These are phyloP conservation scores for Fusarium pseudograminearum DNA, from an alignment of 2,329 filamentous ascomycete species.

Conservation along the genomic window DNA sequence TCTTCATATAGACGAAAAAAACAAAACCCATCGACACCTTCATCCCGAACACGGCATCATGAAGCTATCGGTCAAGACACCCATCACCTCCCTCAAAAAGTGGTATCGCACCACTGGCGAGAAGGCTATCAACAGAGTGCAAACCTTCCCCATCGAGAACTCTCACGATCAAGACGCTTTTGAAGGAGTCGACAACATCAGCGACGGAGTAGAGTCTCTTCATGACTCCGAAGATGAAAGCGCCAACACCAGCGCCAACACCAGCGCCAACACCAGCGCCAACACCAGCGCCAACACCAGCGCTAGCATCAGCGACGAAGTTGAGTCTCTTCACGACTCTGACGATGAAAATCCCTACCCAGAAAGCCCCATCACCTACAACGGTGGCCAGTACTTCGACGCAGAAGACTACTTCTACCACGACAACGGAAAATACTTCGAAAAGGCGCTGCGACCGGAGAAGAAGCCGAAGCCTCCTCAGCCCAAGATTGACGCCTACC, in stretches of 20 bases:
- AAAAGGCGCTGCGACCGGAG: not conserved
- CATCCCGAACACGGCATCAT: not conserved
- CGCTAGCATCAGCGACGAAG: not conserved
- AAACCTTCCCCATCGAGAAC: no score
- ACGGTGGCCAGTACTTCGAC: not conserved
- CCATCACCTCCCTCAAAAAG: not conserved
- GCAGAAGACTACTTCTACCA: not conserved
- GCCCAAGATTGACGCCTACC: not conserved
- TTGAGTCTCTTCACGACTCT: not conserved
- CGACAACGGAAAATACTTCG: not conserved
- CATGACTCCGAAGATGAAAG: not conserved
- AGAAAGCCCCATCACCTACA: not conserved
- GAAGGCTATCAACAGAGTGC: not conserved
- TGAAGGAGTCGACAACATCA: not conserved
- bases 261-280: not conserved
- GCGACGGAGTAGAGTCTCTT: not conserved
- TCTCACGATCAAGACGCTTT: not conserved
- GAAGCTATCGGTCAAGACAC: not conserved
- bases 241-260: not conserved
- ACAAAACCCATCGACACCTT: not conserved
- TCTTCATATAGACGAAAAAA: not conserved
- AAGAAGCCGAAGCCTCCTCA: not conserved
- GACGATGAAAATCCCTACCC: not conserved
- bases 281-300: not conserved
- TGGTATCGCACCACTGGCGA: not conserved